Percentiles rank a stretch among this genome's conserved stretches.
Conservation (phyloP, 2,329 filamentous ascomycete genomes). For the Penicillium occitanis region DNA sequence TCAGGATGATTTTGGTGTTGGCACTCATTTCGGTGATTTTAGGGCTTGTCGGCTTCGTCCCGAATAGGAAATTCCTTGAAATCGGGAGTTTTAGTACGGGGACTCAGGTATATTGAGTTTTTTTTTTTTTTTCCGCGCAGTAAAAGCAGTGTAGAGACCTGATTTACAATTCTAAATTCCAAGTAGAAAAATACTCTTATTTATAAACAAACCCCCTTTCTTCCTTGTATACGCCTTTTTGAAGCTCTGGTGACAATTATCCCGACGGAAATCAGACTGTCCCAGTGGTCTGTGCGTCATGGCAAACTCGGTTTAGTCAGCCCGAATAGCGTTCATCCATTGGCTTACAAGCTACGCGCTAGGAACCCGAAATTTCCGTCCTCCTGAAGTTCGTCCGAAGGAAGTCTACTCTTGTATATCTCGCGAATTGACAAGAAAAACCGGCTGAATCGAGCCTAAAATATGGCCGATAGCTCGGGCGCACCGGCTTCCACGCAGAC, state of each 20-base stretch:
- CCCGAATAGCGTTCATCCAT: not conserved
- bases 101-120: not conserved
- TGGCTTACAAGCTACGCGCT: not conserved
- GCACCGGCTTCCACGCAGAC: not conserved
- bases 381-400: not conserved
- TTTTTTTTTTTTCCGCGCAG: not conserved
- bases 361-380: not conserved
- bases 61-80: constrained; percentile 5
- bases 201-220: not conserved
- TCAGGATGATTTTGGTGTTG: constrained; percentile 45
- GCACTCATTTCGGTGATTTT: not conserved
- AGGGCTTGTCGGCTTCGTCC: not conserved
- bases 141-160: not conserved
- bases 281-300: not conserved
- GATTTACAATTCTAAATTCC: not conserved
- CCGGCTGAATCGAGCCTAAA: not conserved
- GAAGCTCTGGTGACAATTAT: constrained; percentile 8
- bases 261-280: constrained; percentile 3
- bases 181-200: not conserved
- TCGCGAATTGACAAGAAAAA: not conserved
- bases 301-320: not conserved
- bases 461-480: not conserved
- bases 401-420: not conserved
- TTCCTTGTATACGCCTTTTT: not conserved
- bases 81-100: not conserved